A percentile compares a stretch with the other conserved stretches of the same genome.
Conservation (phyloP, 352 stramenopile species). For the Globisporangium acanthophoron region DNA sequence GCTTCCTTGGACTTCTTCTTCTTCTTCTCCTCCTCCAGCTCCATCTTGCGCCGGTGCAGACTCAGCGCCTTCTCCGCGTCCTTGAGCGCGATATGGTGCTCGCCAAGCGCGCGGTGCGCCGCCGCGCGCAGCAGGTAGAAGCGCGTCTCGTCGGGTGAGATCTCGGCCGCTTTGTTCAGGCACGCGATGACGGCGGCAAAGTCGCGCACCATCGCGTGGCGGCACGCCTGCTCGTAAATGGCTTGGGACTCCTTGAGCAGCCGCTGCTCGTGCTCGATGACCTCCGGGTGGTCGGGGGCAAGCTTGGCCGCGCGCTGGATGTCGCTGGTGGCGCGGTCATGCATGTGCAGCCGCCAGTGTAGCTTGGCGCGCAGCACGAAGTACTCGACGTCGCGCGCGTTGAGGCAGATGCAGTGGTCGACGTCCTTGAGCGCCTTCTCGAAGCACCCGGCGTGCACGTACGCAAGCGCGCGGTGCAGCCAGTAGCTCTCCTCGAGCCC, state of each 20-base stretch:
- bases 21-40: slow-evolving; percentile 10
- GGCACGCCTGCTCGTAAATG: slow-evolving; percentile 63
- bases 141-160: slow-evolving; percentile 60
- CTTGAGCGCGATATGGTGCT: slow-evolving; percentile 50
- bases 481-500: slow-evolving; percentile 66
- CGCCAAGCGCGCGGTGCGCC: slow-evolving; percentile 51
- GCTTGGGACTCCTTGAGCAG: slow-evolving; percentile 61
- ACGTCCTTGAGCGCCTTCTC: slow-evolving; percentile 75
- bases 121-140: slow-evolving; percentile 67
- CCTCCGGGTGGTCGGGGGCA: slow-evolving; percentile 58
- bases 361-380: slow-evolving; percentile 79
- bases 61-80: slow-evolving; percentile 58
- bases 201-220: slow-evolving; percentile 41
- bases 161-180: slow-evolving; percentile 59
- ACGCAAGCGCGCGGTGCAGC: slow-evolving; percentile 66
- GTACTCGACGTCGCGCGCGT: slow-evolving; percentile 72
- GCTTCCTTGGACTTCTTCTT: background rate
- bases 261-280: slow-evolving; percentile 62
- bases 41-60: slow-evolving; percentile 33
- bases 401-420: slow-evolving; percentile 78
- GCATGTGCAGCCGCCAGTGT: slow-evolving; percentile 72
- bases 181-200: slow-evolving; percentile 55
- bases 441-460: slow-evolving; percentile 52
- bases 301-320: slow-evolving; percentile 54
- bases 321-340: slow-evolving; percentile 65